Conservation (phyloP, 2,329 filamentous ascomycete genomes). For the Blastomyces gilchristii region DNA sequence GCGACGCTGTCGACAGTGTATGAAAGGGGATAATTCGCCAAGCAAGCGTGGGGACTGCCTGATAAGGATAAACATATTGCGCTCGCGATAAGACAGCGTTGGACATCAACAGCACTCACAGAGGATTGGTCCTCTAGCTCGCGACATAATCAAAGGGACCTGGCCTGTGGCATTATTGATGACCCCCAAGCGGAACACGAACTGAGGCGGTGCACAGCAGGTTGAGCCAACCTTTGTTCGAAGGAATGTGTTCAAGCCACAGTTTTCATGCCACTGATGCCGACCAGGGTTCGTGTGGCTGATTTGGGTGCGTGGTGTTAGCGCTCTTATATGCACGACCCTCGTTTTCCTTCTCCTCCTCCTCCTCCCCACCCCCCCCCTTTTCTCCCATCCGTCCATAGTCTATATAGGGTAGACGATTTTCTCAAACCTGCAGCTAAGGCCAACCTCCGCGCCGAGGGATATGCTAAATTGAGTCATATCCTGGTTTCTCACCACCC, state of each 20-base stretch:
- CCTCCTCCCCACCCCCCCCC: background rate
- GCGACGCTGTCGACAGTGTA: too few species aligned
- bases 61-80: background rate
- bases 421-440: background rate
- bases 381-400: background rate
- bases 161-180: background rate
- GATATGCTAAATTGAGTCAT: background rate
- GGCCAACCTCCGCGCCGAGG: background rate
- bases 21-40: background rate
- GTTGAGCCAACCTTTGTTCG: background rate
- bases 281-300: background rate
- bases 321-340: background rate
- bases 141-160: background rate
- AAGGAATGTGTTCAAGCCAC: background rate
- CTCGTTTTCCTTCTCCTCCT: background rate
- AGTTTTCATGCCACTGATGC: background rate
- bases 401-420: background rate
- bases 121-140: too few species aligned
- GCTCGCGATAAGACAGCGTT: background rate
- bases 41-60: background rate
- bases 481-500: background rate
- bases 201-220: conserved; percentile 1
- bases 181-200: background rate
- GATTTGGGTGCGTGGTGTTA: background rate
- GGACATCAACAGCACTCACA: too few species aligned